These are phyloP conservation scores for Hirschfeldia incana DNA, from an alignment of 345 rosid species.

Conservation along the genomic window DNA sequence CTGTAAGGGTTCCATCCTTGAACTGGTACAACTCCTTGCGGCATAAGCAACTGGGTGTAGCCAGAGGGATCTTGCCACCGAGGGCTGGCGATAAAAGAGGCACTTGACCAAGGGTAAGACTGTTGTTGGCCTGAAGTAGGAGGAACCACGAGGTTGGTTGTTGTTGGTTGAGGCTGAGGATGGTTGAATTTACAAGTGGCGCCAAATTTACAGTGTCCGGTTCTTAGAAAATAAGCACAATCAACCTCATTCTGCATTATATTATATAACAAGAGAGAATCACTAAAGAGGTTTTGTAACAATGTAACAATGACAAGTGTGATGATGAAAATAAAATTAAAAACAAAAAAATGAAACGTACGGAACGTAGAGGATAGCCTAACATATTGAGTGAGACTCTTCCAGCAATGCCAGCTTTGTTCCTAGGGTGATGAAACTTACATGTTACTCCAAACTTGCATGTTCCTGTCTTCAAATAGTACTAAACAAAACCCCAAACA, in stretches of 20 bases:
- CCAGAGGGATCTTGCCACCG: constrained; percentile 96
- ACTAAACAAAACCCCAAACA: constrained; percentile 50
- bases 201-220: constrained; percentile 97
- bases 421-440: constrained; percentile 98
- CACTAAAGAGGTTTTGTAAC: not conserved
- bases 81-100: constrained; percentile 87
- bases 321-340: not conserved
- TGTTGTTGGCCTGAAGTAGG: constrained; percentile 65
- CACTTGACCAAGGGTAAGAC: constrained; percentile 88
- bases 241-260: constrained; percentile 74
- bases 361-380: constrained; percentile 95
- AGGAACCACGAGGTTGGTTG: constrained; percentile 82
- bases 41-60: constrained; percentile 71
- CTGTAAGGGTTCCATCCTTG: constrained; percentile 92
- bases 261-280: constrained; percentile 9
- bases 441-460: constrained; percentile 99
- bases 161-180: constrained; percentile 91
- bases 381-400: constrained; percentile 83
- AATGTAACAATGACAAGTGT: not conserved
- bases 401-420: constrained; percentile 91
- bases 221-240: constrained; percentile 92
- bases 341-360: constrained; percentile 30
- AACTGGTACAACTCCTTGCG: constrained; percentile 88
- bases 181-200: constrained; percentile 94
- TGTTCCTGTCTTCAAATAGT: constrained; percentile 96